A percentile compares a stretch with the other conserved stretches of the same genome.
phyloP scores from a whole-genome alignment of 306 rosid species.

The Styphnolobium japonicum region DNA sequence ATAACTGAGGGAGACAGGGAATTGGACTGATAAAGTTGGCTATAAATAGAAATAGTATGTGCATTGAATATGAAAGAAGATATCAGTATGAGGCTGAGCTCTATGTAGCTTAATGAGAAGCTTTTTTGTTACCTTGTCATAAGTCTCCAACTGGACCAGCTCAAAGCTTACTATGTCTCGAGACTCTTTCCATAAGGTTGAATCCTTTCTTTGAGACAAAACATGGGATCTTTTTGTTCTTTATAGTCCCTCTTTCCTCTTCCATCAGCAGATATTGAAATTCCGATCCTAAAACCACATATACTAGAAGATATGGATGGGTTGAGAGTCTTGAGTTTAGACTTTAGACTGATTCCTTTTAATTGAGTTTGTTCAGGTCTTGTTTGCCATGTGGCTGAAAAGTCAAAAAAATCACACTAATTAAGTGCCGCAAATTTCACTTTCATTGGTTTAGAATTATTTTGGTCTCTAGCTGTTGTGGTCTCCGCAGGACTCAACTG shows the following conservation, averaged over 20 bases:
- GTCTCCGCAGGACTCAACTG: not conserved
- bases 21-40: not conserved
- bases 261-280: not conserved
- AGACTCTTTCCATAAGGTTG: not conserved
- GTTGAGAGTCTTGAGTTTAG: too few species aligned
- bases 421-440: constrained; percentile 14
- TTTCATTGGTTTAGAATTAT: not conserved
- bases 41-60: not conserved
- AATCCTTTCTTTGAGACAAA: not conserved
- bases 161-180: not conserved
- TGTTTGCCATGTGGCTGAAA: constrained; percentile 37
- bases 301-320: not conserved
- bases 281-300: not conserved
- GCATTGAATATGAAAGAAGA: too few species aligned
- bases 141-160: not conserved
- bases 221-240: not conserved
- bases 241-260: not conserved
- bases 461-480: not conserved
- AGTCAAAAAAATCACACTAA: not conserved
- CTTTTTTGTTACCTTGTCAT: not conserved
- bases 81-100: not conserved
- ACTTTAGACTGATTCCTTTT: constrained; percentile 5
- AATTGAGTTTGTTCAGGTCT: constrained; percentile 16
- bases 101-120: not conserved
- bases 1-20: not conserved